Conservation (phyloP, 352 stramenopile species). For the Phytophthora agathidicida region DNA sequence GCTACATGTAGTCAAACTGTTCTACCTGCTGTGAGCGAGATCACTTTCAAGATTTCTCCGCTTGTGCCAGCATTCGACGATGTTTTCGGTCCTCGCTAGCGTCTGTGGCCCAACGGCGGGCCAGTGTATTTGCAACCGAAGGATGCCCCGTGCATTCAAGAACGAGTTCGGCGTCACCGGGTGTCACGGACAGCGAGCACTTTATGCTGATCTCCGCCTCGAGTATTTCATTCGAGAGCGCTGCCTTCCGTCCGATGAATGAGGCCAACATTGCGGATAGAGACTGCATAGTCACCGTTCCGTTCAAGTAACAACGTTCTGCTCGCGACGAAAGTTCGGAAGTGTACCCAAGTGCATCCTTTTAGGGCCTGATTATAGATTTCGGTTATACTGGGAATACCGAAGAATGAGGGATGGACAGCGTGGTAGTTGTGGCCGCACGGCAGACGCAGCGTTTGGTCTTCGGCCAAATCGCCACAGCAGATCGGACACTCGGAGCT, state of each 20-base stretch:
- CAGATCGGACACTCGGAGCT: constrained; percentile 76
- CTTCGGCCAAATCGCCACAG: constrained; percentile 47
- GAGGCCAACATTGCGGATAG: constrained; percentile 27
- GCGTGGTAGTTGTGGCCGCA: constrained; percentile 75
- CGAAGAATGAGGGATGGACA: too few species aligned
- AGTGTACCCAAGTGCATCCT: constrained; percentile 38
- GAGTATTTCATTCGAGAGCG: constrained; percentile 38
- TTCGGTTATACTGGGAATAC: too few species aligned
- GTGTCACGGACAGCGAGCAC: constrained; percentile 1
- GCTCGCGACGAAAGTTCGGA: constrained; percentile 47
- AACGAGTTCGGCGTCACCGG: constrained; percentile 6
- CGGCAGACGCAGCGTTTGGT: constrained; percentile 53
- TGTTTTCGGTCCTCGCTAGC: too few species aligned
- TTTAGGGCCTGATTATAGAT: not conserved
- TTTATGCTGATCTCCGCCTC: not conserved
- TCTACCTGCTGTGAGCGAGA: too few species aligned
- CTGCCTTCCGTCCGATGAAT: constrained; percentile 29
- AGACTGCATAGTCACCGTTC: constrained; percentile 3
- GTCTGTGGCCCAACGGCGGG: not conserved
- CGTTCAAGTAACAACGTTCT: constrained; percentile 26
- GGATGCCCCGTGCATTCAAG: constrained; percentile 7
- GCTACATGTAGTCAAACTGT: too few species aligned
- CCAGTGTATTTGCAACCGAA: not conserved
- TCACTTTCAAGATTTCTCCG: too few species aligned
- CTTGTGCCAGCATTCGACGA: not conserved